A percentile compares a stretch with the other conserved stretches of the same genome.
phyloP scores from a whole-genome alignment of 2,329 filamentous ascomycete species.

The Microsporum canis region DNA sequence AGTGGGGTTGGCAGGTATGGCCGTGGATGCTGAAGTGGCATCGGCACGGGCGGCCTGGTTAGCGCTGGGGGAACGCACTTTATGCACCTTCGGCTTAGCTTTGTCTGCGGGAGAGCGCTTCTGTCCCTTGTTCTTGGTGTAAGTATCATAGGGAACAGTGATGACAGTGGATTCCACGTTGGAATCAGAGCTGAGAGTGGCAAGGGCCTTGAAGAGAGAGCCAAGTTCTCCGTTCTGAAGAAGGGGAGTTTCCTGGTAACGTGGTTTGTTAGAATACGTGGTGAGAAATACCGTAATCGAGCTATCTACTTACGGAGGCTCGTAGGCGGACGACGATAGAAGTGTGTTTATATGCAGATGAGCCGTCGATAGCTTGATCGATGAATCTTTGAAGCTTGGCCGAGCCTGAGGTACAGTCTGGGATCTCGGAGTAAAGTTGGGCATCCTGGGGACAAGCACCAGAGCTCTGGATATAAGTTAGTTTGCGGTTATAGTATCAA shows the following conservation, averaged over 20 bases:
- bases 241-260: background rate
- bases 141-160: slow-evolving; percentile 38
- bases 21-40: slow-evolving; percentile 12
- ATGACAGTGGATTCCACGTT: slow-evolving; percentile 49
- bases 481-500: background rate
- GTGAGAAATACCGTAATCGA: background rate
- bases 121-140: slow-evolving; percentile 8
- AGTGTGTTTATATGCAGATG: background rate
- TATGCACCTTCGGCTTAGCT: slow-evolving; percentile 5
- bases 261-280: background rate
- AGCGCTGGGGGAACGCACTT: slow-evolving; percentile 14
- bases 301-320: background rate
- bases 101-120: background rate
- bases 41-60: slow-evolving; percentile 27
- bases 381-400: background rate
- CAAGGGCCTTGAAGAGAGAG: background rate
- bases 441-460: background rate
- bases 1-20: slow-evolving; percentile 17
- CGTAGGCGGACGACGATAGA: background rate
- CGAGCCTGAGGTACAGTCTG: background rate
- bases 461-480: background rate
- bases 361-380: background rate
- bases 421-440: background rate
- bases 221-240: background rate
- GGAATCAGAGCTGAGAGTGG: slow-evolving; percentile 38